These are phyloP conservation scores for Pyricularia grisea DNA, from an alignment of 2,329 filamentous ascomycete species.

Conservation along the genomic window DNA sequence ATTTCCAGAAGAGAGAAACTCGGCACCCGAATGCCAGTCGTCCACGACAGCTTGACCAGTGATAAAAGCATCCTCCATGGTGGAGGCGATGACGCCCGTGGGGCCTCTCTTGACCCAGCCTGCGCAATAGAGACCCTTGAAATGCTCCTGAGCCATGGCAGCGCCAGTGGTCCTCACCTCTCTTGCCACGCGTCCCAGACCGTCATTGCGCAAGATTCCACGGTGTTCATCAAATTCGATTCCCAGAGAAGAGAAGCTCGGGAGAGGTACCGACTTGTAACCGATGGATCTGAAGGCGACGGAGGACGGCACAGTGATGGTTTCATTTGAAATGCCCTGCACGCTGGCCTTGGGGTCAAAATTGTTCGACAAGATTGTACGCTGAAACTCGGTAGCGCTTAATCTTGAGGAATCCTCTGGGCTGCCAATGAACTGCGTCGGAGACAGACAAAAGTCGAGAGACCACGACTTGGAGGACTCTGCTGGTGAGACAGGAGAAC, in stretches of 20 bases:
- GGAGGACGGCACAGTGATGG: constrained; percentile 48
- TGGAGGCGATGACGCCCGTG: constrained; percentile 90
- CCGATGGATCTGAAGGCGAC: constrained; percentile 90
- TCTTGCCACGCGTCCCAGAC: constrained; percentile 57
- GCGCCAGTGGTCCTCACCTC: constrained; percentile 20
- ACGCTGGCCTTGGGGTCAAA: constrained; percentile 43
- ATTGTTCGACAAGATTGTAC: constrained; percentile 44
- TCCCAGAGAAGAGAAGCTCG: constrained; percentile 62
- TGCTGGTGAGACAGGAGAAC: constrained; percentile 42
- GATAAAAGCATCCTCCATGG: constrained; percentile 88
- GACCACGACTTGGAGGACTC: constrained; percentile 64
- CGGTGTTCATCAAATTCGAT: constrained; percentile 67
- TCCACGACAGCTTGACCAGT: constrained; percentile 74
- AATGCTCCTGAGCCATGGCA: constrained; percentile 31
- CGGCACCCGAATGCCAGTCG: constrained; percentile 53
- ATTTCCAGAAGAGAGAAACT: constrained; percentile 25
- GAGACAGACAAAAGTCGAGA: constrained; percentile 76
- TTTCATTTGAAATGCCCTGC: constrained; percentile 36
- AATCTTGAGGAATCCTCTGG: constrained; percentile 37
- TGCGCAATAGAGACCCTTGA: constrained; percentile 76
- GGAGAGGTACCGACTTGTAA: constrained; percentile 73
- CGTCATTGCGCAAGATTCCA: constrained; percentile 78
- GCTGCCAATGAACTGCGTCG: constrained; percentile 54
- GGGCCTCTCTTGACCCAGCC: constrained; percentile 96
- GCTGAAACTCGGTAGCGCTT: constrained; percentile 58